Evolutionary conservation across 306 rosid species (phyloP).

Genomic region (Senna siamea): DNA sequence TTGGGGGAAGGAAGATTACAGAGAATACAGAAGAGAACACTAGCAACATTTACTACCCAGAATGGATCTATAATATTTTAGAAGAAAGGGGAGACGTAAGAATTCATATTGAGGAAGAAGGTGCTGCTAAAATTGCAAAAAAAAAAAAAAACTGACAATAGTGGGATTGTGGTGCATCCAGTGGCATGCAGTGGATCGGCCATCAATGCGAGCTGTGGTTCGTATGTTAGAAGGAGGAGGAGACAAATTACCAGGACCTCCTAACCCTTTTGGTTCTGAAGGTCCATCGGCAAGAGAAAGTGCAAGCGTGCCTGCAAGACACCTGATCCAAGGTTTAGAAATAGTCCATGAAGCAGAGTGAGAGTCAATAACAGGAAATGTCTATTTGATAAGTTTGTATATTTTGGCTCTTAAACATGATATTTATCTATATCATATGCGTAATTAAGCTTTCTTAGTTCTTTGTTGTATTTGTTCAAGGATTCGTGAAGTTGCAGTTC

Average conservation of each 20-base stretch:
- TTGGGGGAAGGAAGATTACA: neutral
- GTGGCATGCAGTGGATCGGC: slow-evolving; percentile 13
- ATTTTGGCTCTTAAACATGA: too few species aligned
- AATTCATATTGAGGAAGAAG: slow-evolving; percentile 1
- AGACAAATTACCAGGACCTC: neutral
- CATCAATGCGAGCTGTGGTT: neutral
- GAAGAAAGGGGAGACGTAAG: neutral
- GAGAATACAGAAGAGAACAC: neutral
- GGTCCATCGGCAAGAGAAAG: neutral
- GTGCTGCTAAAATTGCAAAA: neutral
- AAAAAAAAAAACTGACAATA: neutral
- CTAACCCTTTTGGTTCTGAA: neutral
- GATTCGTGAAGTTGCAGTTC: too few species aligned
- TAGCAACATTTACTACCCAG: neutral
- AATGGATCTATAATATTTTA: neutral
- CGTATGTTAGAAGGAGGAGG: slow-evolving; percentile 6
- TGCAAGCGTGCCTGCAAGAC: too few species aligned
- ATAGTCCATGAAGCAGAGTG: slow-evolving; percentile 1
- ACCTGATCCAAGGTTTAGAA: neutral
- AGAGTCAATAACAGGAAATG: too few species aligned
- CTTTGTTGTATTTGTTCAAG: too few species aligned
- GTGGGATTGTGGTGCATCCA: slow-evolving; percentile 12
- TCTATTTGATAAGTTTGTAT: too few species aligned
- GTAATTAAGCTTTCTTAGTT: too few species aligned
- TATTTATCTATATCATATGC: too few species aligned